A percentile compares a stretch with the other conserved stretches of the same genome.
Conservation (phyloP, 306 rosid genomes). For the Cucurbita pepo region DNA sequence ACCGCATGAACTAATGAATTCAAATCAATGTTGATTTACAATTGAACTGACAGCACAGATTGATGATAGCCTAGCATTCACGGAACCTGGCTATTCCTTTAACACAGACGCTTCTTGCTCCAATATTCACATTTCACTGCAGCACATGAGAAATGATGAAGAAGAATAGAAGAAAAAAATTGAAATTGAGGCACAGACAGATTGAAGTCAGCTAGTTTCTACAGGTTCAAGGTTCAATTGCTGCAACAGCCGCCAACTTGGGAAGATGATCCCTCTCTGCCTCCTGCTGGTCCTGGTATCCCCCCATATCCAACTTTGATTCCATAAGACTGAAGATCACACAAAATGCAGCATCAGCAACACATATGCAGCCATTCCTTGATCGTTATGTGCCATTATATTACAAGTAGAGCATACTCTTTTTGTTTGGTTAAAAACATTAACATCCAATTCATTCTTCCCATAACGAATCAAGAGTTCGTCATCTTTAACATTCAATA, state of each 20-base stretch:
- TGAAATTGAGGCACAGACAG: slow-evolving; percentile 7
- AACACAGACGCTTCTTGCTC: background rate
- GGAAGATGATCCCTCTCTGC: slow-evolving; percentile 84
- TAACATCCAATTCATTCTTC: background rate
- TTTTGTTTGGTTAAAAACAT: background rate
- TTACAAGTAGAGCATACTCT: background rate
- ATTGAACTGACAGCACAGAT: background rate
- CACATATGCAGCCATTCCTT: background rate
- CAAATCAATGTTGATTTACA: background rate
- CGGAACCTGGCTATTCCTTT: background rate
- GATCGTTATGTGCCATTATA: background rate
- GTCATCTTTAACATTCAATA: background rate
- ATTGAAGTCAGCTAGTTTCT: slow-evolving; percentile 6
- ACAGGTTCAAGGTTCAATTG: slow-evolving; percentile 36
- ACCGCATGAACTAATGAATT: background rate
- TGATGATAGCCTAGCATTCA: background rate
- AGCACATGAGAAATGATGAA: background rate
- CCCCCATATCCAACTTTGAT: slow-evolving; percentile 98
- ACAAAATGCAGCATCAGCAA: slow-evolving; percentile 8
- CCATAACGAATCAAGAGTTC: background rate
- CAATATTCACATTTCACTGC: background rate
- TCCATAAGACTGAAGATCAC: slow-evolving; percentile 75
- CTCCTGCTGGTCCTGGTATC: slow-evolving; percentile 89
- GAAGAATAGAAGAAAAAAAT: background rate
- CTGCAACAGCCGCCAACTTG: slow-evolving; percentile 82